Evolutionary conservation across 2,329 filamentous ascomycete genomes (phyloP).

Genomic region (Colletotrichum musae): DNA sequence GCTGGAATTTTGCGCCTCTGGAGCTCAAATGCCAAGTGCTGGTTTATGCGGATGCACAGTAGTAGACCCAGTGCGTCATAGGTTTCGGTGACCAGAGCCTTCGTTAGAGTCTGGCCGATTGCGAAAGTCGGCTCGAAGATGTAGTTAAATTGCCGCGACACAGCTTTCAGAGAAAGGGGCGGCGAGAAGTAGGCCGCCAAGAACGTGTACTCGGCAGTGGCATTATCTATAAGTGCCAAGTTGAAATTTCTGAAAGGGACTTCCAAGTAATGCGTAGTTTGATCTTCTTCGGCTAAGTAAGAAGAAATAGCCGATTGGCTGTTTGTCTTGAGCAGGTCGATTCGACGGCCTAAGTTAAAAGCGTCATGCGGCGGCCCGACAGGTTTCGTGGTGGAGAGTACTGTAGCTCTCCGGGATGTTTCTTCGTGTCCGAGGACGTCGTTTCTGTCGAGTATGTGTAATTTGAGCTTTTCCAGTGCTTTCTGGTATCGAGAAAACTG

Average conservation of each 20-base stretch:
- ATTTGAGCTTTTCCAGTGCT: conserved; percentile 85
- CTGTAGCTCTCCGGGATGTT: conserved; percentile 73
- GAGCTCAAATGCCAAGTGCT: conserved; percentile 93
- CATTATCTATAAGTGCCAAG: conserved; percentile 92
- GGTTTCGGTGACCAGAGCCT: conserved; percentile 80
- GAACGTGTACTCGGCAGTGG: conserved; percentile 95
- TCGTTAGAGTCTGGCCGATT: conserved; percentile 84
- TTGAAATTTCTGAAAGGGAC: conserved; percentile 95
- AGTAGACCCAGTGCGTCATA: conserved; percentile 90
- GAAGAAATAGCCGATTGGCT: conserved; percentile 86
- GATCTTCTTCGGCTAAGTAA: conserved; percentile 92
- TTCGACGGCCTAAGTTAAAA: conserved; percentile 88
- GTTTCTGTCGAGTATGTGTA: conserved; percentile 86
- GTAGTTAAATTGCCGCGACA: conserved; percentile 86
- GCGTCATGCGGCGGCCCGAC: conserved; percentile 81
- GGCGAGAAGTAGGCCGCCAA: conserved; percentile 91
- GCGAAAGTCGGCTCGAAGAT: conserved; percentile 92
- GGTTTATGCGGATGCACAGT: conserved; percentile 93
- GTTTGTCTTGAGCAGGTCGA: conserved; percentile 83
- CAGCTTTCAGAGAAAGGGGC: conserved; percentile 79
- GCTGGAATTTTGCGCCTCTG: conserved; percentile 92
- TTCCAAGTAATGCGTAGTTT: conserved; percentile 88
- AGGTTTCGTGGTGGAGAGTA: conserved; percentile 66
- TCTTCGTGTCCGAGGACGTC: conserved; percentile 89
- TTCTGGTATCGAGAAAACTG: conserved; percentile 92